Evolutionary conservation across 345 rosid species (phyloP).

Genomic region (Laguncularia racemosa): DNA sequence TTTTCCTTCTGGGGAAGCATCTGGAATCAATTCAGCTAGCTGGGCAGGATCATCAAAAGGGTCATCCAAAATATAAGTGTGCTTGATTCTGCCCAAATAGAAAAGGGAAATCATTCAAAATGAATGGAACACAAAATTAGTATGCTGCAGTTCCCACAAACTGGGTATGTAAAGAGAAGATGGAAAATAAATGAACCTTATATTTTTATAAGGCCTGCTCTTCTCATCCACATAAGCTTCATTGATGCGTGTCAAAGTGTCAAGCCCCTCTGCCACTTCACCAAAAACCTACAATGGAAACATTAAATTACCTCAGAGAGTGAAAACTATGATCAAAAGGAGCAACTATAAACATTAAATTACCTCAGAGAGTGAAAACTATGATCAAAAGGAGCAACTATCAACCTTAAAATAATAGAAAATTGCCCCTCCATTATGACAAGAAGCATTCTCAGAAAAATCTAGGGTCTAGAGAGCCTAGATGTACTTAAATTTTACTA

Average conservation of each 20-base stretch:
- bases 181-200: constrained; percentile 32
- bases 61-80: constrained; percentile 73
- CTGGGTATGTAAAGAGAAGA: constrained; percentile 6
- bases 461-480: no score
- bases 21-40: constrained; percentile 69
- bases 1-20: constrained; percentile 87
- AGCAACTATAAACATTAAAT: not conserved
- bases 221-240: constrained; percentile 87
- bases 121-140: no score
- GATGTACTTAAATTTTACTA: no score
- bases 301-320: not conserved
- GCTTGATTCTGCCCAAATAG: constrained; percentile 57
- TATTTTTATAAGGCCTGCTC: constrained; percentile 70
- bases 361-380: not conserved
- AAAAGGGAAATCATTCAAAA: not conserved
- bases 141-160: no score
- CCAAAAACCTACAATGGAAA: constrained; percentile 65
- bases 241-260: constrained; percentile 74
- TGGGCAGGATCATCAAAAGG: constrained; percentile 87
- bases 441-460: no score
- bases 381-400: no score
- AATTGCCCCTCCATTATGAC: no score
- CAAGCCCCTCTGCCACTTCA: constrained; percentile 88
- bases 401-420: no score
- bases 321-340: no score